A percentile compares a stretch with the other conserved stretches of the same genome.
Evolutionary conservation across 1,139 yeast genomes (phyloP).

Genomic region (Debaryomyces subglobosus): DNA sequence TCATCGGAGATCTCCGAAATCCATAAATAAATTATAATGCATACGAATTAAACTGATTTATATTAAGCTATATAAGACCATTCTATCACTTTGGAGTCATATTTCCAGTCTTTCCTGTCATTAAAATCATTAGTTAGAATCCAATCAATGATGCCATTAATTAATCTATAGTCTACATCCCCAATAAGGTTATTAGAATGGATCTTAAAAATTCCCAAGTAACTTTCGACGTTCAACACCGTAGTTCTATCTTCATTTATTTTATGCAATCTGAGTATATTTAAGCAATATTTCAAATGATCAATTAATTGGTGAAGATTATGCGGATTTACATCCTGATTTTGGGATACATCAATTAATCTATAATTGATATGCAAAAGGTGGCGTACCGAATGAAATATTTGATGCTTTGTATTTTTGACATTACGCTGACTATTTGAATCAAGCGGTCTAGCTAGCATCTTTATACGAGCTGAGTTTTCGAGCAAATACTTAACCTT

Average conservation of each 20-base stretch:
- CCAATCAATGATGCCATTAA: constrained; percentile 32
- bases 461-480: constrained; percentile 21
- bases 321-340: constrained; percentile 24
- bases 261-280: constrained; percentile 14
- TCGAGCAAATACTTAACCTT: constrained; percentile 27
- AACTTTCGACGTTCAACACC: constrained; percentile 18
- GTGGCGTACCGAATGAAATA: constrained; percentile 39
- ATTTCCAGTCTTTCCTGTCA: constrained; percentile 27
- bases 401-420: constrained; percentile 14
- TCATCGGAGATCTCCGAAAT: constrained; percentile 7
- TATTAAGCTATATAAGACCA: constrained; percentile 20
- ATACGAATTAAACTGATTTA: background rate
- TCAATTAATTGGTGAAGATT: constrained; percentile 18
- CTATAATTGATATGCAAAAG: constrained; percentile 24
- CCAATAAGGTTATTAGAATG: constrained; percentile 15
- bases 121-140: constrained; percentile 22
- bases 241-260: constrained; percentile 5
- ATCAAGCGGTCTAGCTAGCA: constrained; percentile 14
- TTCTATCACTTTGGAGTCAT: constrained; percentile 21
- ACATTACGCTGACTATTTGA: background rate
- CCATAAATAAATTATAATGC: background rate
- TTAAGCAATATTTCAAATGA: constrained; percentile 22
- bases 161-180: constrained; percentile 21
- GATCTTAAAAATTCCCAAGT: constrained; percentile 13
- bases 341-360: constrained; percentile 27